Conservation (phyloP, 768 basidiomycete genomes). For the Xerocomus brunneocitrinus region DNA sequence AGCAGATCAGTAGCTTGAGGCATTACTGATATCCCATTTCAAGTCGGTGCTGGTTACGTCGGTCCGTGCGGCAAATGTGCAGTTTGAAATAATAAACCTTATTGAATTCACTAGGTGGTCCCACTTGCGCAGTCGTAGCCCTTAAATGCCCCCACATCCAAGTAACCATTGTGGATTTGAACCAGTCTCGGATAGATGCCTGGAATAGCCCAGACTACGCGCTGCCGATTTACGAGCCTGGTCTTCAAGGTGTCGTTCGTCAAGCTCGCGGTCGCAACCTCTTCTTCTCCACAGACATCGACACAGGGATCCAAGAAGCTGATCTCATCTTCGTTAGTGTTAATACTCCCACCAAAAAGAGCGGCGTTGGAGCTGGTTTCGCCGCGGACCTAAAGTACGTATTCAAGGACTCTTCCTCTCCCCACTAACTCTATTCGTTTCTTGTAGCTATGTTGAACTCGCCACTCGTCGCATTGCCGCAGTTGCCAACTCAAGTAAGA, state of each 20-base stretch:
- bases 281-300: slow-evolving; percentile 95
- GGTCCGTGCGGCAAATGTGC: slow-evolving; percentile 45
- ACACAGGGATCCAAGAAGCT: slow-evolving; percentile 88
- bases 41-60: slow-evolving; percentile 91
- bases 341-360: slow-evolving; percentile 99
- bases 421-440: slow-evolving; percentile 3
- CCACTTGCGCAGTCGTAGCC: slow-evolving; percentile 93
- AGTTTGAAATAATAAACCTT: slow-evolving; percentile 11
- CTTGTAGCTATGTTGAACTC: slow-evolving; percentile 85
- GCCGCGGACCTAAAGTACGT: slow-evolving; percentile 97
- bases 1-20: background rate
- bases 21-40: slow-evolving; percentile 8
- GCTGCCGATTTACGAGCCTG: slow-evolving; percentile 97
- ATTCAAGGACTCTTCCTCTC: slow-evolving; percentile 4
- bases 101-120: slow-evolving; percentile 59
- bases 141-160: slow-evolving; percentile 87
- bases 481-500: slow-evolving; percentile 88
- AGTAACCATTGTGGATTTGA: slow-evolving; percentile 98
- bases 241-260: slow-evolving; percentile 87
- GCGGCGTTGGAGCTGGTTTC: slow-evolving; percentile 94
- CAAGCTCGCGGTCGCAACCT: slow-evolving; percentile 88
- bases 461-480: slow-evolving; percentile 95
- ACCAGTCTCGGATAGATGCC: slow-evolving; percentile 89
- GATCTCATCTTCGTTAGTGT: slow-evolving; percentile 98
- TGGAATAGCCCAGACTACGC: slow-evolving; percentile 88